A percentile compares a stretch with the other conserved stretches of the same genome.
These are phyloP conservation scores for Orbilia brochopaga DNA, from an alignment of 2,329 filamentous ascomycete genomes.

Conservation along the genomic window DNA sequence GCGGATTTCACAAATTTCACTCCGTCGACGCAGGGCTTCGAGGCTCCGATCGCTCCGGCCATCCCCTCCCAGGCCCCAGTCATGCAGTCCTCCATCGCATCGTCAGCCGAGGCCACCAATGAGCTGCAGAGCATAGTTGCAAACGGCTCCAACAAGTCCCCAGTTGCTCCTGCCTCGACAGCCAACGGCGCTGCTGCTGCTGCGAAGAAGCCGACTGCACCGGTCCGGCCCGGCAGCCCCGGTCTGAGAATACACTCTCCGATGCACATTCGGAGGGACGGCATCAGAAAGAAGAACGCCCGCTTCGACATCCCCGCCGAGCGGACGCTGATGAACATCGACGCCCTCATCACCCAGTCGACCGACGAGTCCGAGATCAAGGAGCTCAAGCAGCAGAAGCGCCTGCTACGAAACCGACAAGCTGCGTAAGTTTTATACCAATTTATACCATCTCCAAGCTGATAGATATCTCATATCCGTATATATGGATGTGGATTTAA, in stretches of 20 bases:
- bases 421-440: conserved; percentile 83
- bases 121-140: conserved; percentile 44
- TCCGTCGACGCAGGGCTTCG: conserved; percentile 39
- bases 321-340: conserved; percentile 91
- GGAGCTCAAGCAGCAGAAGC: conserved; percentile 98
- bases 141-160: conserved; percentile 16
- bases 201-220: conserved; percentile 32
- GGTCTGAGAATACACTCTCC: conserved; percentile 77
- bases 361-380: conserved; percentile 93
- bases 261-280: conserved; percentile 74
- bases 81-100: conserved; percentile 38
- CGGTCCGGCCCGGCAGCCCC: conserved; percentile 67
- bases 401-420: conserved; percentile 90
- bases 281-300: conserved; percentile 98
- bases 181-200: not conserved
- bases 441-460: conserved; percentile 44
- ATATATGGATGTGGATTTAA: too few species aligned
- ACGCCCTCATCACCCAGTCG: conserved; percentile 85
- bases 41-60: conserved; percentile 53
- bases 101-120: conserved; percentile 28
- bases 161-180: conserved; percentile 2
- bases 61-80: conserved; percentile 52
- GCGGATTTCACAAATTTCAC: conserved; percentile 47
- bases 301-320: conserved; percentile 96
- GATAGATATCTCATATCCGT: too few species aligned